Evolutionary conservation across 1,139 yeast genomes (phyloP), one percentile per base, ranked within the genome.

Genomic region (Candida gigantensis): DNA sequence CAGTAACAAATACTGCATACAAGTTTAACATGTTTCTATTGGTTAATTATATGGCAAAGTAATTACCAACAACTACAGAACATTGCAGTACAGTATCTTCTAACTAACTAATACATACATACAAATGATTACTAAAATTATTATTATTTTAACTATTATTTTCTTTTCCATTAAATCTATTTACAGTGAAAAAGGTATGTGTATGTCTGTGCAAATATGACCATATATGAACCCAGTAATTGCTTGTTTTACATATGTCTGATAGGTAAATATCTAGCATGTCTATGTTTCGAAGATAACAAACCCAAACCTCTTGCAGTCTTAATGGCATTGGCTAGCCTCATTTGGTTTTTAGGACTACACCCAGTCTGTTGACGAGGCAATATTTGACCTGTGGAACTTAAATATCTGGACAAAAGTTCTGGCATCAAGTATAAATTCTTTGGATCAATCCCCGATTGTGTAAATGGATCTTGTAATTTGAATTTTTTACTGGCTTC

Each of bases 291-390:
- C 46, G 78, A 64, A 28, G 86, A 75, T 57, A 84, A 63, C 40
- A 83, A 62, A 0, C 92, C 94, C 44, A 79, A 72, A 6, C 79
- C 74, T 57, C 86, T 77, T 6, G 88, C 81, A 46, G 89, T 71
- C 56, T 80, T 79, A 28, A 84, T 70, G 25, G 92, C 88, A 45
- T 73, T 80, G 1, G 84, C 65, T 52, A 84, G 61, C 49, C 72
- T 72, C 54, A 76, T 79, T 53, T 84, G 92, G 54, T 82, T 82
- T 46, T 66, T 70, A 7, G 70, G 67, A 28, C 66, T 71, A 46
- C 86, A 70, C 6, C 87, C 86, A 3, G 90, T 84, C n/a, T 77
- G 74, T 31, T 75, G 74, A 48, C 88, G 68, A 24, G 84, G 81
- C 35, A 77, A 61, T 24, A 84, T 82, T 55, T 78, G 82, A 13